Base-by-base conservation (phyloP, 148 eudicot genomes). In the Beta vulgaris region DNA sequence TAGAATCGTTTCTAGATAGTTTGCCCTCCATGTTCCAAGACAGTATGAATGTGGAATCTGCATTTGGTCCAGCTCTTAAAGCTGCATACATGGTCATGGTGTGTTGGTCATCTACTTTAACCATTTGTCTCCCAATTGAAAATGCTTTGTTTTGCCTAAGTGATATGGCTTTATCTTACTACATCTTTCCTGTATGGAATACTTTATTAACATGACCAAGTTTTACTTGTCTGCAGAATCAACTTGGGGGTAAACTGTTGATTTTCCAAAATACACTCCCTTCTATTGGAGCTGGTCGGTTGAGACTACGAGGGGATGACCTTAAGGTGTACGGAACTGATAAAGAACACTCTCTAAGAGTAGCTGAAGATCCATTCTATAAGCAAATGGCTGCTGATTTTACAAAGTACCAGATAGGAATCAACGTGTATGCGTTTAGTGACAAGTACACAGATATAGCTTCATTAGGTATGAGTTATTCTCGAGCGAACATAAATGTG, bases 381-480 rank as follows among this genome's bases (percentile, higher is more conserved):
- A 95, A 95, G 84, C 99, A 95, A 83, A 95, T 91, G 97, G 99
- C 99, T 79, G 99, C 97, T 78, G 97, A 95, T 84, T 88, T 89
- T 68, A 89, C 97, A 13, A 95, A 95, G 86, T 88, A 76, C 79
- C 97, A 95, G 92, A 91, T 95, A 81, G 92, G 90, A 53, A 92
- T 90, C 36, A 92, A 95, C 73, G 81, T 92, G 15, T 95, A 92
- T 82, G 97, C 99, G 55, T 89, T 92, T 84, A 92, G 99, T 81
- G 99, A 95, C 83, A 95, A 95, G 82, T 95, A 92, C 83, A 89
- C 89, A 53, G 99, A 95, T 78, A 85, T 95, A 79, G 98, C 98
- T 39, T 90, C 98, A 69, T 74, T 95, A 75, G 98, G 98, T 95
- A 88, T 58, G 83, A 6, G 53, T 75, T 26, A 16, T 73, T 75